Evolutionary conservation across 306 rosid genomes (phyloP), one percentile per base, ranked within the genome.

Genomic region (Begonia peltatifolia): DNA sequence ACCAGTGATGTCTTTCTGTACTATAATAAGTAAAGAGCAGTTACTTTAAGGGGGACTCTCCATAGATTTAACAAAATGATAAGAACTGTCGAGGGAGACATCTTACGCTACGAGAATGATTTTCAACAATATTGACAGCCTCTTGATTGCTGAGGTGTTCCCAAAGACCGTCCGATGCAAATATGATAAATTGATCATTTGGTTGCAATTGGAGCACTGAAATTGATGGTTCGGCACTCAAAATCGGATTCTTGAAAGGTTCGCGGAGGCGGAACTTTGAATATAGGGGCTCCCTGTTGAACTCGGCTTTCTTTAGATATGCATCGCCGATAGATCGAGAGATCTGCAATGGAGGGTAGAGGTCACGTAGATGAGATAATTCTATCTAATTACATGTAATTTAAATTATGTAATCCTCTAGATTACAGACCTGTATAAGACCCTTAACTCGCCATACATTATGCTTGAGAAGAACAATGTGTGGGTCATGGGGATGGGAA

Each of bases 121-220:
- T 79, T 67, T 75, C 79, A 63, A 79, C 79, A 43, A 79, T 69
- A 63, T 79, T 74, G 52, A 79, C 85, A 41, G 85, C 85, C 58
- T 75, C 75, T 69, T 79, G 86, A 64, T 79, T 79, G 82, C 74
- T 75, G 54, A 79, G 72, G 61, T 79, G 86, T 53, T 79, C 86
- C 86, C 86, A 79, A 14, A 79, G 82, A 55, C 86, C 86, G 64
- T 79, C 86, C 42, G 86, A 79, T 22, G 82, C 86, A 18, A 79
- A 75, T 64, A 79, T 79, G 64, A 79, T 56, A 69, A 79, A 79
- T 22, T 72, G 82, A 72, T 79, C 86, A 2, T 72, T 68, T 30
- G 79, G 75, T 12, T 72, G 79, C 74, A 79, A 67, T 50, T 49
- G 79, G 48, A 69, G 73, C 68, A 66, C 68, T 0, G 67, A 66